Evolutionary conservation across 2,329 filamentous ascomycete genomes (phyloP).

Genomic region (Talaromyces islandicus): DNA sequence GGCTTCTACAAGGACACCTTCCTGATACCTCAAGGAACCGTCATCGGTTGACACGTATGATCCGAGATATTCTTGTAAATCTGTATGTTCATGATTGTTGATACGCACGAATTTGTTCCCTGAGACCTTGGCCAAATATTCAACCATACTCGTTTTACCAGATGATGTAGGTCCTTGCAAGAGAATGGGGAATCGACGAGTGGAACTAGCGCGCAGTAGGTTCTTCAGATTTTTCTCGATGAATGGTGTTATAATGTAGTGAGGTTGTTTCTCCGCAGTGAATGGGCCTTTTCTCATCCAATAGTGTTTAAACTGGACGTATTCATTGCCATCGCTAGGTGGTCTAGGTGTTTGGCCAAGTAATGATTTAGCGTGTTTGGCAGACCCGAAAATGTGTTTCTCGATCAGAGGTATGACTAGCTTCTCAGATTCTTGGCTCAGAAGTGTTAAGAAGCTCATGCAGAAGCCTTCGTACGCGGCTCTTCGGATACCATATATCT

Average conservation of each 20-base stretch:
- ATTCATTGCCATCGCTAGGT: conserved; percentile 68
- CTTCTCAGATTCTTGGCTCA: conserved; percentile 75
- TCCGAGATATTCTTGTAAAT: conserved; percentile 94
- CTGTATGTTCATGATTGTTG: conserved; percentile 99
- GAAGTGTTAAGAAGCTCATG: conserved; percentile 92
- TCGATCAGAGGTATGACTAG: conserved; percentile 73
- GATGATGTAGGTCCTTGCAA: conserved; percentile 96
- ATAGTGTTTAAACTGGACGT: conserved; percentile 83
- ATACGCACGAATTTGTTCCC: conserved; percentile 97
- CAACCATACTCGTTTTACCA: conserved; percentile 99
- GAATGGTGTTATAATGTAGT: conserved; percentile 96
- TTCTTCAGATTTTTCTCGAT: conserved; percentile 94
- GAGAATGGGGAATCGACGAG: conserved; percentile 82
- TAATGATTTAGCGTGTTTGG: conserved; percentile 64
- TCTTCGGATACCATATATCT: conserved; percentile 76
- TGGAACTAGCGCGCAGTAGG: conserved; percentile 87
- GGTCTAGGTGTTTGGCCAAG: conserved; percentile 72
- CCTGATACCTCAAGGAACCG: conserved; percentile 83
- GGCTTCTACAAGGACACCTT: conserved; percentile 87
- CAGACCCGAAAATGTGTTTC: conserved; percentile 68
- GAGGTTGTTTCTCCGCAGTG: conserved; percentile 62
- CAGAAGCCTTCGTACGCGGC: conserved; percentile 92
- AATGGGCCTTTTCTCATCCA: conserved; percentile 77
- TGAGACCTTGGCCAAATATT: conserved; percentile 92
- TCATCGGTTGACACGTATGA: conserved; percentile 84